Evolutionary conservation across 2,329 filamentous ascomycete species (phyloP).

Genomic region (Cryphonectria japonica): DNA sequence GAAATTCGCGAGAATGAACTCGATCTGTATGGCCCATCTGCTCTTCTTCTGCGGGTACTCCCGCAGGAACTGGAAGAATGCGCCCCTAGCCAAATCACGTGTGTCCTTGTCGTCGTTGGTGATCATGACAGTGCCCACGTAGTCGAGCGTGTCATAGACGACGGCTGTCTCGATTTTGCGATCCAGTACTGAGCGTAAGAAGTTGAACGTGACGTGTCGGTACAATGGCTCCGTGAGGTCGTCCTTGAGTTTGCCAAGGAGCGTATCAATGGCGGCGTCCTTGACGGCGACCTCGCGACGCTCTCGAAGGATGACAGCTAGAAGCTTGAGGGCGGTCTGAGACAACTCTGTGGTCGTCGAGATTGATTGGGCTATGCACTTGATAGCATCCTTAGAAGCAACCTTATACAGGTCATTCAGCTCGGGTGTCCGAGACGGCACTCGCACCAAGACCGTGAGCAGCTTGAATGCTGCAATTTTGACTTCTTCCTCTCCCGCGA

Average conservation of each 20-base stretch:
- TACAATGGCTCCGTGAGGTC: constrained; percentile 92
- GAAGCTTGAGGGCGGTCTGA: constrained; percentile 85
- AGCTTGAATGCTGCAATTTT: constrained; percentile 86
- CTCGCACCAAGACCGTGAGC: constrained; percentile 82
- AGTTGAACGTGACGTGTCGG: constrained; percentile 92
- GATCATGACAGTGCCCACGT: constrained; percentile 90
- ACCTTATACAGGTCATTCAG: constrained; percentile 69
- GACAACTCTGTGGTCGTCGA: constrained; percentile 82
- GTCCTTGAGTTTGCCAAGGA: constrained; percentile 80
- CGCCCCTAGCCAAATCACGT: constrained; percentile 82
- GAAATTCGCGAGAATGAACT: constrained; percentile 87
- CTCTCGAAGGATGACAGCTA: constrained; percentile 84
- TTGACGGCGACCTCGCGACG: constrained; percentile 75
- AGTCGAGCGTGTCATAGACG: constrained; percentile 90
- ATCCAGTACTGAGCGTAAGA: constrained; percentile 83
- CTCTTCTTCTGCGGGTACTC: constrained; percentile 93
- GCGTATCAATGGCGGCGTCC: constrained; percentile 78
- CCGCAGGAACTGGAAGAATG: constrained; percentile 91
- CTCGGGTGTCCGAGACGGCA: constrained; percentile 75
- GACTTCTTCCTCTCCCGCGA: constrained; percentile 87
- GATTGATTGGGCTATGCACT: constrained; percentile 74
- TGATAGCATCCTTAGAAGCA: constrained; percentile 83
- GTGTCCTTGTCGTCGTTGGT: constrained; percentile 91
- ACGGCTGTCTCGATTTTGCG: constrained; percentile 83
- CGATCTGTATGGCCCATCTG: constrained; percentile 85